A percentile compares a stretch with the other conserved stretches of the same genome.
Evolutionary conservation across 768 basidiomycete species (phyloP).

Genomic region (Boletus rubescentipes): DNA sequence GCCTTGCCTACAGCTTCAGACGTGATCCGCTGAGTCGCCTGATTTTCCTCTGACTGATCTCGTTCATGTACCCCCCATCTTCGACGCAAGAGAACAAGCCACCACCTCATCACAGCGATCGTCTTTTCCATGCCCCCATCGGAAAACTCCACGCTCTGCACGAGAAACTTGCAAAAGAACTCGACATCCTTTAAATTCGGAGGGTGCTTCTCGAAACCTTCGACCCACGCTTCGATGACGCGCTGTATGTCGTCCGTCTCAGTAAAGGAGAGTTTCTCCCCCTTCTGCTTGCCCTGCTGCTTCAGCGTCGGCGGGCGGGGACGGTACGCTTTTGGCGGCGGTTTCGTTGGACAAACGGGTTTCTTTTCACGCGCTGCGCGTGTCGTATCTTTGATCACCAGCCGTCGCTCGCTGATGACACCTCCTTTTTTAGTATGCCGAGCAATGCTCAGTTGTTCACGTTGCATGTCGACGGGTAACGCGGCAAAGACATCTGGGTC

Average conservation of each 20-base stretch:
- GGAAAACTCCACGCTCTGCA: conserved; percentile 63
- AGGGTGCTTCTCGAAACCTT: conserved; percentile 52
- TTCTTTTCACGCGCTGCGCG: conserved; percentile 31
- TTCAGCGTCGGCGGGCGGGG: conserved; percentile 51
- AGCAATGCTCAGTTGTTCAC: conserved; percentile 68
- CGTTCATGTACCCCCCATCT: conserved; percentile 61
- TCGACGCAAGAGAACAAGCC: conserved; percentile 67
- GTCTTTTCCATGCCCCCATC: conserved; percentile 73
- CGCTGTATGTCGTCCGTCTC: conserved; percentile 72
- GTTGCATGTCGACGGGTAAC: conserved; percentile 66
- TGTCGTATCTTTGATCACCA: conserved; percentile 45
- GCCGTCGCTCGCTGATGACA: conserved; percentile 42
- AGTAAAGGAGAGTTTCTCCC: conserved; percentile 56
- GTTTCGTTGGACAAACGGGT: conserved; percentile 40
- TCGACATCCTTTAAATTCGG: conserved; percentile 76
- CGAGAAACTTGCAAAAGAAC: conserved; percentile 70
- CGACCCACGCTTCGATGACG: conserved; percentile 76
- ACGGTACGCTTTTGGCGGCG: conserved; percentile 56
- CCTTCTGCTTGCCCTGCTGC: conserved; percentile 49
- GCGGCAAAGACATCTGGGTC: conserved; percentile 69
- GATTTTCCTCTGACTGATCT: conserved; percentile 34
- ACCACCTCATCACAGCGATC: conserved; percentile 76
- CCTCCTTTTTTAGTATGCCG: conserved; percentile 47
- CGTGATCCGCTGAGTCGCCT: conserved; percentile 31
- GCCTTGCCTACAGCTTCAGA: conserved; percentile 52